A percentile compares a stretch with the other conserved stretches of the same genome.
These are phyloP conservation scores for Wickerhamomyces sp. DNA, from an alignment of 1,139 yeast species.

Conservation along the genomic window DNA sequence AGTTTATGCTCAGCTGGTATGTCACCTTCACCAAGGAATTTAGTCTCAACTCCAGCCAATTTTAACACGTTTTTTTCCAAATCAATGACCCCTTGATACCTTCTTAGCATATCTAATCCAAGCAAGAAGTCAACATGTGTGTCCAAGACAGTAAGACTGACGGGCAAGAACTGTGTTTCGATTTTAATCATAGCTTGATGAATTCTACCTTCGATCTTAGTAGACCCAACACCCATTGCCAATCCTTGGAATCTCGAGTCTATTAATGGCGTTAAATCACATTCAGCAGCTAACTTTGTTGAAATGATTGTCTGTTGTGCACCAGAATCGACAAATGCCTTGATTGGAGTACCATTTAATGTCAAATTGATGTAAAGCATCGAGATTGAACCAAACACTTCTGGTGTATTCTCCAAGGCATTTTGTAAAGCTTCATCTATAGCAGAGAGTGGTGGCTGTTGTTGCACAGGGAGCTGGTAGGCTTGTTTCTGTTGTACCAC, in stretches of 20 bases:
- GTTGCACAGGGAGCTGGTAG: conserved; percentile 4
- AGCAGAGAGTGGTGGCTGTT: conserved; percentile 48
- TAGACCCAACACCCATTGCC: conserved; percentile 88
- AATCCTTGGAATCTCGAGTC: conserved; percentile 78
- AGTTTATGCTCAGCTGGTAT: too few species aligned
- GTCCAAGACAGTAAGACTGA: conserved; percentile 80
- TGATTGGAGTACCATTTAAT: conserved; percentile 74
- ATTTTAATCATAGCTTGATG: conserved; percentile 86
- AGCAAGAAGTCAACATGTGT: conserved; percentile 62
- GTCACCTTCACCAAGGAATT: conserved; percentile 70
- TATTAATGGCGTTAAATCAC: conserved; percentile 69
- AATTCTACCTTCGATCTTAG: conserved; percentile 74
- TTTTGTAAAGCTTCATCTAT: conserved; percentile 72
- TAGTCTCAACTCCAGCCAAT: conserved; percentile 68
- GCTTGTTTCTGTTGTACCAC: conserved; percentile 32
- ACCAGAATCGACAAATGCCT: conserved; percentile 95
- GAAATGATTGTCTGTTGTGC: conserved; percentile 88
- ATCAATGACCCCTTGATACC: conserved; percentile 84
- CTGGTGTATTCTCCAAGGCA: conserved; percentile 89
- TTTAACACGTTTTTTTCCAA: conserved; percentile 60
- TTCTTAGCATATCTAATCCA: conserved; percentile 63
- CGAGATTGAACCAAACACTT: conserved; percentile 73
- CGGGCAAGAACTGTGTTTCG: conserved; percentile 64
- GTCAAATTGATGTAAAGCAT: conserved; percentile 80
- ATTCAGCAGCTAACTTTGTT: conserved; percentile 66